phyloP scores from a whole-genome alignment of 176 grass and related monocot genomes.

The Thinopyrum elongatum region DNA sequence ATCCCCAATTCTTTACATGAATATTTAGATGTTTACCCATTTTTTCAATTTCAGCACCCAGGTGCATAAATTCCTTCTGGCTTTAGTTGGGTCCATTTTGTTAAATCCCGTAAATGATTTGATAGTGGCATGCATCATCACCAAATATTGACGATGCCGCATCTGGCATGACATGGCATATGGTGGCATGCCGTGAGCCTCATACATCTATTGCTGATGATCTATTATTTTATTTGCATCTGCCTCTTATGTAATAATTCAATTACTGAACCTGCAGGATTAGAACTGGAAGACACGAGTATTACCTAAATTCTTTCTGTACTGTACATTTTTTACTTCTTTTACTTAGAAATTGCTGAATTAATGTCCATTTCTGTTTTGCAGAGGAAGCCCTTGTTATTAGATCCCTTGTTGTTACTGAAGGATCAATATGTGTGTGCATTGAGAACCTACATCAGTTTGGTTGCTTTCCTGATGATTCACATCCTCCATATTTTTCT shows the following conservation, averaged over 20 bases:
- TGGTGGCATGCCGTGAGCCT: neutral
- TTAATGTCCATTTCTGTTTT: conserved; percentile 35
- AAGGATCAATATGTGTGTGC: conserved; percentile 65
- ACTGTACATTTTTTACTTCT: neutral
- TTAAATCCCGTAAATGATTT: neutral
- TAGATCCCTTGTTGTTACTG: conserved; percentile 69
- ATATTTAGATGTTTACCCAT: neutral
- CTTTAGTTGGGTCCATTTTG: neutral
- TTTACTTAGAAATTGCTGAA: conserved; percentile 15
- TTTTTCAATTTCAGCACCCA: neutral
- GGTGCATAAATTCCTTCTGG: neutral
- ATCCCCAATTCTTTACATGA: neutral
- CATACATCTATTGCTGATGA: neutral
- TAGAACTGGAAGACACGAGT: neutral
- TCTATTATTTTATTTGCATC: conserved; percentile 16
- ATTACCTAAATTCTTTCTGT: neutral
- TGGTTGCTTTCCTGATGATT: conserved; percentile 52
- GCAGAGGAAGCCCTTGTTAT: conserved; percentile 52
- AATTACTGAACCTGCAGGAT: neutral
- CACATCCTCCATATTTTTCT: conserved; percentile 59
- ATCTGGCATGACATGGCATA: neutral
- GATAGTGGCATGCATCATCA: neutral
- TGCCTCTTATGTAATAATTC: neutral
- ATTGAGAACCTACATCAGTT: conserved; percentile 80
- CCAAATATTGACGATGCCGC: neutral